Conservation (phyloP, 148 eudicot genomes). For the Nepenthes mirabilis region DNA sequence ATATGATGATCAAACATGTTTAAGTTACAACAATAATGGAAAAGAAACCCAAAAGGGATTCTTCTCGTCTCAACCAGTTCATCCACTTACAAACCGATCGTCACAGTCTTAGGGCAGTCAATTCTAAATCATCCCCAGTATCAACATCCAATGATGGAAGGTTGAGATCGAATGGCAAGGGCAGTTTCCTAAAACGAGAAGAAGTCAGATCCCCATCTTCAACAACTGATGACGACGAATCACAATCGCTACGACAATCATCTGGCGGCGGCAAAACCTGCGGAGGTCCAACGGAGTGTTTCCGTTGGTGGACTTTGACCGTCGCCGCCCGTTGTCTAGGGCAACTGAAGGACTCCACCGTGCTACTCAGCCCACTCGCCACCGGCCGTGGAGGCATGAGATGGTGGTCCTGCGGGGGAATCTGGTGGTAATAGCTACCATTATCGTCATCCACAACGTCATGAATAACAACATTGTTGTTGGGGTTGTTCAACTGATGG, state of each 20-base stretch:
- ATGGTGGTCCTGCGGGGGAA: background rate
- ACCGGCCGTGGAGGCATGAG: conserved; percentile 13
- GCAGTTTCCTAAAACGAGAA: conserved; percentile 12
- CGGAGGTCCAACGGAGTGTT: background rate
- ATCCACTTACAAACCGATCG: background rate
- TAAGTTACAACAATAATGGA: background rate
- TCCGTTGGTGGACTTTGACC: conserved; percentile 4
- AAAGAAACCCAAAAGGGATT: background rate
- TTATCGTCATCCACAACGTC: background rate
- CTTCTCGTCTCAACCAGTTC: background rate
- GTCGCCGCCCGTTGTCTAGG: conserved; percentile 20
- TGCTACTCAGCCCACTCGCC: conserved; percentile 47
- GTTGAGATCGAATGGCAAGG: conserved; percentile 42
- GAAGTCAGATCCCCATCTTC: conserved; percentile 26
- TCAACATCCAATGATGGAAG: conserved; percentile 21
- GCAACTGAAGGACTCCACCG: conserved; percentile 54
- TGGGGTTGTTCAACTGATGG: background rate
- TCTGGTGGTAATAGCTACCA: conserved; percentile 3
- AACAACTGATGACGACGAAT: conserved; percentile 51
- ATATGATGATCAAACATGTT: conserved; percentile 1
- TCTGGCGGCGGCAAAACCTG: conserved; percentile 18
- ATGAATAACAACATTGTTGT: background rate
- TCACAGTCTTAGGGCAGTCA: conserved; percentile 11
- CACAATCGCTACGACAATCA: conserved; percentile 49
- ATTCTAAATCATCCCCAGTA: conserved; percentile 16